phyloP scores from a whole-genome alignment of 2,329 filamentous ascomycete species.

The Monilinia fructicola region DNA sequence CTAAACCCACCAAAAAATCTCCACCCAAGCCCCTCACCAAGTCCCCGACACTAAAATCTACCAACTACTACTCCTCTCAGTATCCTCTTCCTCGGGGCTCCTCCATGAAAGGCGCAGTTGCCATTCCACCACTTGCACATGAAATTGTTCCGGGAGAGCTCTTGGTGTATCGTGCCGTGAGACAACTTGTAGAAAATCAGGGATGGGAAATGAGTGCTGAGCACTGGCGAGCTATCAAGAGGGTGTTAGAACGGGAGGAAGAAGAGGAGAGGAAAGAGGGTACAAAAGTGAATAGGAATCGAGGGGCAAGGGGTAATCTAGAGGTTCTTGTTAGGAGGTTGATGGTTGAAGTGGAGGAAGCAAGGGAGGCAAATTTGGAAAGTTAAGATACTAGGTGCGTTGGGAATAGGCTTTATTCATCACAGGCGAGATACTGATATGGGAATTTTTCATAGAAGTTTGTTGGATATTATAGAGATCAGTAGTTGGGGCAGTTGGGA shows the following conservation, averaged over 20 bases:
- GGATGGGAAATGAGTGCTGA: conserved; percentile 1
- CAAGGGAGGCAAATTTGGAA: too few species aligned
- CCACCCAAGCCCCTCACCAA: too few species aligned
- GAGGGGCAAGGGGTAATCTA: not conserved
- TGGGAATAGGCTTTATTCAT: too few species aligned
- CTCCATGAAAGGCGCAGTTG: not conserved
- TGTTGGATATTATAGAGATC: too few species aligned
- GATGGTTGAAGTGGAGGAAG: not conserved
- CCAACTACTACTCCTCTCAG: not conserved
- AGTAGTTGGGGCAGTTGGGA: too few species aligned
- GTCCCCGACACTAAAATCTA: not conserved
- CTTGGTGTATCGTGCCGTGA: not conserved
- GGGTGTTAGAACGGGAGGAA: not conserved
- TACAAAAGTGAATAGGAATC: not conserved
- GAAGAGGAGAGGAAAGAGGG: not conserved
- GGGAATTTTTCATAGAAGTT: too few species aligned
- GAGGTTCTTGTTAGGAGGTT: not conserved
- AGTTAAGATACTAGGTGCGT: not conserved
- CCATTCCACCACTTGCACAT: conserved; percentile 2
- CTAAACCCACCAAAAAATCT: too few species aligned
- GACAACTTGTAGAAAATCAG: conserved; percentile 9
- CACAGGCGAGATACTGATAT: too few species aligned
- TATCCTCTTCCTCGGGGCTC: not conserved
- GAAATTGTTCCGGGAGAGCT: not conserved
- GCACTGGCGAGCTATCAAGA: conserved; percentile 8